These are phyloP conservation scores for Podospora appendiculata DNA, from an alignment of 495 filamentous ascomycete species.

Conservation along the genomic window DNA sequence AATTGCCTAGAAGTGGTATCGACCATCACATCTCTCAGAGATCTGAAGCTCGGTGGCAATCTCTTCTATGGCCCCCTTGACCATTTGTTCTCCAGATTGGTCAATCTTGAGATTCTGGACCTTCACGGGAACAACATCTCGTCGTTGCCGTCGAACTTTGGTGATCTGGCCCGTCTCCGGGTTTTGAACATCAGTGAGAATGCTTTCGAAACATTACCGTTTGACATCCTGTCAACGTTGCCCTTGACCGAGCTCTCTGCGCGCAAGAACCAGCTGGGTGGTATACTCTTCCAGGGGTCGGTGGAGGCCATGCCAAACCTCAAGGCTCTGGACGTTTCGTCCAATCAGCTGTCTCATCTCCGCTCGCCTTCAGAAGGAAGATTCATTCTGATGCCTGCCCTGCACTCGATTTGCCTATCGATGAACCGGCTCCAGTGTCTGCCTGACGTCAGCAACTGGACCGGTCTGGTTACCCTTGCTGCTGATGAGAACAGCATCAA, in stretches of 20 bases:
- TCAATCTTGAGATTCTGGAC: conserved; percentile 69
- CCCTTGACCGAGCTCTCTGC: conserved; percentile 67
- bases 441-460: conserved; percentile 65
- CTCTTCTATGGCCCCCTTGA: conserved; percentile 58
- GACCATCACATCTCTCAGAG: conserved; percentile 60
- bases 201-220: conserved; percentile 58
- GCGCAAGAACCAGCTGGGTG: conserved; percentile 72
- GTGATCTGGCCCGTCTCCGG: conserved; percentile 56
- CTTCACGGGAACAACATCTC: conserved; percentile 73
- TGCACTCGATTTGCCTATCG: conserved; percentile 67
- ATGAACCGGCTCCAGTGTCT: conserved; percentile 68
- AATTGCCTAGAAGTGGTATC: conserved; percentile 62
- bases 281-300: conserved; percentile 56
- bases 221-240: conserved; percentile 55
- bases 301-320: conserved; percentile 53
- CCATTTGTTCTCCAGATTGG: conserved; percentile 47
- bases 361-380: conserved; percentile 17
- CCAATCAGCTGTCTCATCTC: conserved; percentile 58
- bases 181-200: conserved; percentile 75
- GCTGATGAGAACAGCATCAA: conserved; percentile 75
- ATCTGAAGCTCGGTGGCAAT: conserved; percentile 79
- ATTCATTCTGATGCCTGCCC: conserved; percentile 47
- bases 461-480: conserved; percentile 59
- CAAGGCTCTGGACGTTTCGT: conserved; percentile 66
- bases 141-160: conserved; percentile 61